Conservation (phyloP, 2,329 filamentous ascomycete species). For the Dendryphion nanum region DNA sequence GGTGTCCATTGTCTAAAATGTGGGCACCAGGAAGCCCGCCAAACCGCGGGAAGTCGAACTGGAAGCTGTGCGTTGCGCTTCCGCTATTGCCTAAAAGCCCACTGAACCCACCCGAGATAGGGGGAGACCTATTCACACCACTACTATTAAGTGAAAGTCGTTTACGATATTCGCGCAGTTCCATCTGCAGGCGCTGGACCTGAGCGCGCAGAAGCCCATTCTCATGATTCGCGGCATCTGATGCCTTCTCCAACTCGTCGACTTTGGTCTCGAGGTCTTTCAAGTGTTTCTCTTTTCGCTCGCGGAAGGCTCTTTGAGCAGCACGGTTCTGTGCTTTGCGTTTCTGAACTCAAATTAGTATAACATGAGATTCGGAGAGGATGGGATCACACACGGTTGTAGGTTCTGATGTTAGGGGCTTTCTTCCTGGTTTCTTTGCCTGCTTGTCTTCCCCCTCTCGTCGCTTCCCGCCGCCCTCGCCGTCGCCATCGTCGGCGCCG, state of each 20-base stretch:
- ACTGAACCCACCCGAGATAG: constrained; percentile 45
- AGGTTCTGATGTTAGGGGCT: constrained; percentile 92
- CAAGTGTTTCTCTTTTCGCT: constrained; percentile 65
- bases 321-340: constrained; percentile 76
- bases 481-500: constrained; percentile 62
- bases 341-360: constrained; percentile 59
- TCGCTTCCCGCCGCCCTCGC: constrained; percentile 65
- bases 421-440: constrained; percentile 93
- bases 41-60: constrained; percentile 96
- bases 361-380: constrained; percentile 1
- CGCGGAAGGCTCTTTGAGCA: constrained; percentile 60
- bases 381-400: constrained; percentile 80
- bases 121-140: constrained; percentile 49
- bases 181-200: constrained; percentile 80
- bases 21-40: constrained; percentile 65
- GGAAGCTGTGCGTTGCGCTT: constrained; percentile 72
- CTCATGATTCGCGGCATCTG: constrained; percentile 78
- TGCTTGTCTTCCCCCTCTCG: constrained; percentile 81
- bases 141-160: constrained; percentile 64
- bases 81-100: constrained; percentile 52
- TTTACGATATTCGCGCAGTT: constrained; percentile 89
- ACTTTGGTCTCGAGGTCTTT: constrained; percentile 69
- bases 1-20: constrained; percentile 50
- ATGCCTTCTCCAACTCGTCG: constrained; percentile 71
- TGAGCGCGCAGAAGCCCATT: constrained; percentile 82